Evolutionary conservation across 2,329 filamentous ascomycete genomes (phyloP).

Genomic region (Teratosphaeria gauchensis): DNA sequence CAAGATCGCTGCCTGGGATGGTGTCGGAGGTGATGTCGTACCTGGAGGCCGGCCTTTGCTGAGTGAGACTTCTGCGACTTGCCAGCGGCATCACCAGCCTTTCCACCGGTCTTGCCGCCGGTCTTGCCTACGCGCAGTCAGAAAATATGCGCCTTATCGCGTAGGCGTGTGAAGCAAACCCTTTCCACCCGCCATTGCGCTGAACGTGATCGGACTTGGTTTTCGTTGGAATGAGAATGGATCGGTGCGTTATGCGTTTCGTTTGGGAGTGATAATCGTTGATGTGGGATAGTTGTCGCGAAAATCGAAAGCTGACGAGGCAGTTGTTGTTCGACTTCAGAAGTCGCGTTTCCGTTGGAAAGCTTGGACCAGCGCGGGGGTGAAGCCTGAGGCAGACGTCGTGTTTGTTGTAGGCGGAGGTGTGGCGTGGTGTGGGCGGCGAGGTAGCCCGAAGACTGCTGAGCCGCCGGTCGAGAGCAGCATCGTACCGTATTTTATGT

Average conservation of each 20-base stretch:
- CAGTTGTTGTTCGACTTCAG: neutral
- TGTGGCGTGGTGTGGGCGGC: neutral
- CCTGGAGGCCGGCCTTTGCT: constrained; percentile 88
- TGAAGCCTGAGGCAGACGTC: neutral
- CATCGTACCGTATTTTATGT: neutral
- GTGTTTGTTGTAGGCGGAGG: neutral
- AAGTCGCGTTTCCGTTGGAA: neutral
- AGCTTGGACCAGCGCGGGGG: neutral
- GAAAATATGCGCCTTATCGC: constrained; percentile 12
- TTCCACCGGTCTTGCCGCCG: constrained; percentile 84
- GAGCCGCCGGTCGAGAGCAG: neutral
- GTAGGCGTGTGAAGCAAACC: constrained; percentile 53
- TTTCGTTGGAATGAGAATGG: neutral
- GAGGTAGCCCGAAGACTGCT: neutral
- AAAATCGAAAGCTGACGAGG: neutral
- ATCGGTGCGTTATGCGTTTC: neutral
- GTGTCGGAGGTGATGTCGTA: constrained; percentile 43
- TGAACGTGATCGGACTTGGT: neutral
- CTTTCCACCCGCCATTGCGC: constrained; percentile 71
- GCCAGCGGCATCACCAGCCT: constrained; percentile 60
- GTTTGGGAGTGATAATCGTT: neutral
- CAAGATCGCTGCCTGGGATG: constrained; percentile 4
- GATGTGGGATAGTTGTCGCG: neutral
- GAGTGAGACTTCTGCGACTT: constrained; percentile 93
- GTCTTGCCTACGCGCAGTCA: constrained; percentile 39